A percentile compares a stretch with the other conserved stretches of the same genome.
Evolutionary conservation across 331 rosid genomes (phyloP).

Genomic region (Acacia concinna): DNA sequence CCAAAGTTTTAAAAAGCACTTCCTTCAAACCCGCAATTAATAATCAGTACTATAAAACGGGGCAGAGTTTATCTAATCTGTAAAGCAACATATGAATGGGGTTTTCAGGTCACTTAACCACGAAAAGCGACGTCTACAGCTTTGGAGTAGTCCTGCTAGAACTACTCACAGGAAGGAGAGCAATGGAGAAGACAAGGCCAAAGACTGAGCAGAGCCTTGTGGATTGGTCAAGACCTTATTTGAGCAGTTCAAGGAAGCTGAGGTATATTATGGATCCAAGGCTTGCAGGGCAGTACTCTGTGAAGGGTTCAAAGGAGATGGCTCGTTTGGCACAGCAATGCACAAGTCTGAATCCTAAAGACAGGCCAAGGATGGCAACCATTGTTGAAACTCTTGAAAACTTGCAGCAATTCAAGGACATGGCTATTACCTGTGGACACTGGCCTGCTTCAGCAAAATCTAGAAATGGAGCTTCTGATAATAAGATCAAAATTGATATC

Average conservation of each 20-base stretch:
- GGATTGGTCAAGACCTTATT: slow-evolving; percentile 89
- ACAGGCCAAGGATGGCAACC: slow-evolving; percentile 76
- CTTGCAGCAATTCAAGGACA: slow-evolving; percentile 73
- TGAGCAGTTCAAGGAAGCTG: slow-evolving; percentile 61
- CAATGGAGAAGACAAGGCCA: slow-evolving; percentile 72
- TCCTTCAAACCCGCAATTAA: slow-evolving; percentile 13
- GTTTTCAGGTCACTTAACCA: slow-evolving; percentile 81
- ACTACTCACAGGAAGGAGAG: slow-evolving; percentile 82
- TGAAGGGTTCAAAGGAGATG: slow-evolving; percentile 79
- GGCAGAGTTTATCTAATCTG: neutral
- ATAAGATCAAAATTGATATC: slow-evolving; percentile 47
- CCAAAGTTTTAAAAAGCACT: neutral
- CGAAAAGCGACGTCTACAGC: slow-evolving; percentile 87
- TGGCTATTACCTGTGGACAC: slow-evolving; percentile 84
- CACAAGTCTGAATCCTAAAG: slow-evolving; percentile 78
- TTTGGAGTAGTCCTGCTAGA: slow-evolving; percentile 90
- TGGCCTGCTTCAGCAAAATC: slow-evolving; percentile 72
- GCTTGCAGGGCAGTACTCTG: slow-evolving; percentile 85
- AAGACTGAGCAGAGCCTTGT: slow-evolving; percentile 83
- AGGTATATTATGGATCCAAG: slow-evolving; percentile 76
- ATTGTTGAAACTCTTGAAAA: slow-evolving; percentile 76
- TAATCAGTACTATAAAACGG: neutral
- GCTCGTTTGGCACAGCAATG: slow-evolving; percentile 73
- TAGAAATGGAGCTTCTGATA: slow-evolving; percentile 57
- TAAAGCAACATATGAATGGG: slow-evolving; percentile 19